A percentile compares a stretch with the other conserved stretches of the same genome.
Evolutionary conservation across 805 yeast species (phyloP).

Genomic region (Candida easanensis): DNA sequence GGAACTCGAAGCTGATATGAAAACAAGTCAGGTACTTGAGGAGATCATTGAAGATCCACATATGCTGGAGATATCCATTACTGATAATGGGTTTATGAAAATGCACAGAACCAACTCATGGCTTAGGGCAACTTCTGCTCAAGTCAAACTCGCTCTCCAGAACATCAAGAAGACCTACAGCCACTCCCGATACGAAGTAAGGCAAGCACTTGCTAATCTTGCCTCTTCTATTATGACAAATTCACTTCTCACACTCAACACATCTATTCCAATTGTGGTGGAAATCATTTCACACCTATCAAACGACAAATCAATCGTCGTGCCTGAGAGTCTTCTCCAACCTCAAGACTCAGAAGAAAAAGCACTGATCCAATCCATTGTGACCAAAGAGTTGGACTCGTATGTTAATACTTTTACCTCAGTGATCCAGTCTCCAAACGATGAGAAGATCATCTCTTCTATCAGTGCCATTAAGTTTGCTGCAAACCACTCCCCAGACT

Average conservation of each 20-base stretch:
- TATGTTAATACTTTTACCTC: slow-evolving; percentile 20
- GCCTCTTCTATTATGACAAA: slow-evolving; percentile 29
- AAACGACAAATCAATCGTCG: slow-evolving; percentile 15
- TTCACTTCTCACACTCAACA: slow-evolving; percentile 35
- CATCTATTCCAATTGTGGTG: slow-evolving; percentile 35
- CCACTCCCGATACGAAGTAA: slow-evolving; percentile 34
- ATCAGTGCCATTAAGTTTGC: slow-evolving; percentile 22
- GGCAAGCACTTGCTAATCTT: slow-evolving; percentile 30
- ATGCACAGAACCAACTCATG: slow-evolving; percentile 47
- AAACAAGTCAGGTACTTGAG: slow-evolving; percentile 20
- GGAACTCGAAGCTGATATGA: slow-evolving; percentile 30
- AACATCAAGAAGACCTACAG: slow-evolving; percentile 22
- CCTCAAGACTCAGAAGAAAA: slow-evolving; percentile 14
- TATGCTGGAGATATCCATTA: slow-evolving; percentile 18
- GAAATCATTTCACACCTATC: slow-evolving; percentile 32
- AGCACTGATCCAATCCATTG: slow-evolving; percentile 11
- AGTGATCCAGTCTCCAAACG: slow-evolving; percentile 26
- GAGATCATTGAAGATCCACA: slow-evolving; percentile 16
- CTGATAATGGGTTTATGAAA: slow-evolving; percentile 21
- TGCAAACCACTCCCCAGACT: slow-evolving; percentile 8
- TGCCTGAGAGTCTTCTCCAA: slow-evolving; percentile 3
- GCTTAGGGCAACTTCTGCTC: slow-evolving; percentile 52
- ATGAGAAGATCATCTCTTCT: slow-evolving; percentile 19
- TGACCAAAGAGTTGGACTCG: slow-evolving; percentile 16
- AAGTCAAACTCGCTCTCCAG: slow-evolving; percentile 43